Evolutionary conservation across 2,329 filamentous ascomycete species (phyloP).

Genomic region (Phialophora expanda): DNA sequence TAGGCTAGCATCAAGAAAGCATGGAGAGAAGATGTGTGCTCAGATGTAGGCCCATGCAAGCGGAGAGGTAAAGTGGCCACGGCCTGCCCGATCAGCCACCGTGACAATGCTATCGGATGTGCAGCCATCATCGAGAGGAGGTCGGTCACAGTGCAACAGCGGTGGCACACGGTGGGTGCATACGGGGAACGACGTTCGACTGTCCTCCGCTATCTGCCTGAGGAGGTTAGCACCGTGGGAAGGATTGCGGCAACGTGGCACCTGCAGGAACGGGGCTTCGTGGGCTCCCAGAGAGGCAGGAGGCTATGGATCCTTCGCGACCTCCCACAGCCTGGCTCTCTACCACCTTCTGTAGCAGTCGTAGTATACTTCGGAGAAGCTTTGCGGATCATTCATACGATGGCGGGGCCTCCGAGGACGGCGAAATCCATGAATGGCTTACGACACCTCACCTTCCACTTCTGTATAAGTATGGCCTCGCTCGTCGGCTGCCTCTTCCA

Average conservation of each 20-base stretch:
- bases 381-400: neutral
- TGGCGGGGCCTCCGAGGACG: constrained; percentile 11
- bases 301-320: neutral
- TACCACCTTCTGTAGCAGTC: constrained; percentile 13
- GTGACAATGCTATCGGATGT: neutral
- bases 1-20: neutral
- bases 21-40: neutral
- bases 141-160: neutral
- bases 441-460: constrained; percentile 14
- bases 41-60: neutral
- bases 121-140: neutral
- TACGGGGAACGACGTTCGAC: neutral
- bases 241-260: constrained; percentile 10
- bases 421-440: neutral
- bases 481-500: constrained; percentile 11
- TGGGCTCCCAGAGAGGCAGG: constrained; percentile 1
- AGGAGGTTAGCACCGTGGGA: neutral
- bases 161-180: neutral
- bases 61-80: neutral
- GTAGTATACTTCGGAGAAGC: constrained; percentile 6
- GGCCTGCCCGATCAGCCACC: neutral
- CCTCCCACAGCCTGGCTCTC: neutral
- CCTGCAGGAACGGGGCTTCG: constrained; percentile 8
- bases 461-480: constrained; percentile 10
- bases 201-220: neutral